A percentile compares a stretch with the other conserved stretches of the same genome.
These are phyloP conservation scores for Candida pseudoviswanathii DNA, from an alignment of 1,139 yeast species.

Conservation along the genomic window DNA sequence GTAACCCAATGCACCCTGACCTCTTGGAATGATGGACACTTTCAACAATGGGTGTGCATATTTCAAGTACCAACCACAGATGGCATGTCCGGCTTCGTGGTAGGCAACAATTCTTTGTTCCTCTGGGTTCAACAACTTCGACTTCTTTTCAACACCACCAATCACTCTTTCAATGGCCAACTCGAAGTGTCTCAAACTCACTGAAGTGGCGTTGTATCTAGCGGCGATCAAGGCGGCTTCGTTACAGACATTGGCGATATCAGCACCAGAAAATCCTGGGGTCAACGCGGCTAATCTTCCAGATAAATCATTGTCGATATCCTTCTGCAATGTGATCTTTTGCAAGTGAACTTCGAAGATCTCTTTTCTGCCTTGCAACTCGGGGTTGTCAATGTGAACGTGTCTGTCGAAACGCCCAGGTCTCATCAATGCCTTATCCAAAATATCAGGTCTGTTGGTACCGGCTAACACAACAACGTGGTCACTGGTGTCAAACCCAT, in stretches of 20 bases:
- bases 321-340: conserved; percentile 57
- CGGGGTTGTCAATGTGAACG: conserved; percentile 88
- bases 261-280: conserved; percentile 98
- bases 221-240: conserved; percentile 98
- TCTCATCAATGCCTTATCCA: conserved; percentile 89
- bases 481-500: conserved; percentile 86
- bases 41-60: conserved; percentile 91
- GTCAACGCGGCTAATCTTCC: conserved; percentile 94
- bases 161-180: conserved; percentile 96
- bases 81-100: conserved; percentile 98
- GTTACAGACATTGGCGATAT: conserved; percentile 94
- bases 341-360: conserved; percentile 83
- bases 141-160: conserved; percentile 93
- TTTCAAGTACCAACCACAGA: conserved; percentile 93
- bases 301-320: conserved; percentile 52
- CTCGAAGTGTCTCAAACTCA: conserved; percentile 81
- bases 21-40: conserved; percentile 95
- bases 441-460: conserved; percentile 91
- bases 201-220: conserved; percentile 68
- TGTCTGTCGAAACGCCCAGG: conserved; percentile 98
- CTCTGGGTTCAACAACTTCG: conserved; percentile 76
- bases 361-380: conserved; percentile 88
- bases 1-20: conserved; percentile 96
- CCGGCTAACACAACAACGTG: conserved; percentile 98
- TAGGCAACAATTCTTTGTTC: conserved; percentile 91